Base-by-base conservation (phyloP, 2,329 filamentous ascomycete genomes). In the Curvularia spicifera region DNA sequence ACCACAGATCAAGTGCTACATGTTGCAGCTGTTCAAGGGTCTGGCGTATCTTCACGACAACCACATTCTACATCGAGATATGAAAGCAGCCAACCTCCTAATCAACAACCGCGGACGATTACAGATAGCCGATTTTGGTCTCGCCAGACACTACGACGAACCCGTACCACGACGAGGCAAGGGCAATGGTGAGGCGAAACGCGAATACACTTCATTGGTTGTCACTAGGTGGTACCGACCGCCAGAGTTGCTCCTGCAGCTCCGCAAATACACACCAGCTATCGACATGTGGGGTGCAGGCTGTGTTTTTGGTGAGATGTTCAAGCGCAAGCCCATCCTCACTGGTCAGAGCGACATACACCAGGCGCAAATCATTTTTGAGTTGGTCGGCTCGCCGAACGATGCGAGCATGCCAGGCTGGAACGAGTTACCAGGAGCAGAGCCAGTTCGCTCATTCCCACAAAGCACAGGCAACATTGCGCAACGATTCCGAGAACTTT, bases 301-400 rank as follows among this genome's bases (percentile, higher is more conserved):
- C n/a, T 99, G 95, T 73, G 93, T 99, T 2, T 97, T 99, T 78
- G 95, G 93, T 51, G 95, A 99, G 76, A 99, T 99, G 94, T 89
- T 97, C 64, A 87, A 92, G 68, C 89, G 92, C 37, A 96, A 94
- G 75, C 95, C 95, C 0, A 98, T 99, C 52, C 83, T 99, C 43
- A 87, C 93, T 7, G 95, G 95, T 12, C 92, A 91, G 65, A 96
- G 90, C 68, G 95, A 99, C 72, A 79, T 87, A 6, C 89, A 97
- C 71, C 95, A 99, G 77, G 87, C 96, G 12, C 90, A 97, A 12
- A 87, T 97, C 46, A 98, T 99, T 57, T 99, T 96, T 79, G 91
- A 93, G 64, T 84, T 99, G 39, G 90, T 97, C 65, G 95, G 95
- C 13, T 90, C 91, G 0, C 95, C 95, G 0, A 97, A 85, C 0